These are phyloP conservation scores for Aspergillus mulundensis DNA, from an alignment of 495 filamentous ascomycete genomes.

Conservation along the genomic window DNA sequence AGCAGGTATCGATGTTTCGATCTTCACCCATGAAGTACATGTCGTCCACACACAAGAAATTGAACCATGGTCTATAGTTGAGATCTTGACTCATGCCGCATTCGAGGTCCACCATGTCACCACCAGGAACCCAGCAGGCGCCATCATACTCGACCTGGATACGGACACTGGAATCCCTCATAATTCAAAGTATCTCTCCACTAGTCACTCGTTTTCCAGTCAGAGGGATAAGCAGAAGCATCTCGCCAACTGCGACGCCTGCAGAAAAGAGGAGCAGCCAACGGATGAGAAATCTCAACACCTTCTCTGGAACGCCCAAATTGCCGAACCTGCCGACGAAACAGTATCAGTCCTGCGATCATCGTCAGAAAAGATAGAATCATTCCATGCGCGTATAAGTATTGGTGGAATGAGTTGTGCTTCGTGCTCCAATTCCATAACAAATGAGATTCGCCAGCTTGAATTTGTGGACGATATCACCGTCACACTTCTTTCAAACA, in stretches of 20 bases:
- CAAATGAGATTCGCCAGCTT: conserved; percentile 43
- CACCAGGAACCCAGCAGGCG: conserved; percentile 31
- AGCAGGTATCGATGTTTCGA: conserved; percentile 38
- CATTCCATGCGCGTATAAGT: conserved; percentile 43
- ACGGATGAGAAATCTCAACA: not conserved
- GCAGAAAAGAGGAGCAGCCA: conserved; percentile 34
- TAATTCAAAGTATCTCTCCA: conserved; percentile 21
- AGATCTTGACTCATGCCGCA: conserved; percentile 42
- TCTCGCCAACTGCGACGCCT: conserved; percentile 48
- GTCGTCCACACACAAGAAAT: conserved; percentile 31
- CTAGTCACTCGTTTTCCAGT: conserved; percentile 17
- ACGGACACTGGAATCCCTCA: conserved; percentile 30
- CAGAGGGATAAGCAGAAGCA: conserved; percentile 30
- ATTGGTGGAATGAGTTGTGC: conserved; percentile 66
- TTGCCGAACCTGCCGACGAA: not conserved
- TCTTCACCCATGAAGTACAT: conserved; percentile 43
- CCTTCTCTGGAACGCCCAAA: not conserved
- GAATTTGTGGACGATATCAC: conserved; percentile 51
- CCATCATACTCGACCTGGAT: conserved; percentile 31
- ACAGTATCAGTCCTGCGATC: not conserved
- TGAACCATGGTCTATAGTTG: conserved; percentile 32
- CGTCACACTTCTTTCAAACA: conserved; percentile 58
- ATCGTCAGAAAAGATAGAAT: conserved; percentile 9
- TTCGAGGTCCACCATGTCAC: conserved; percentile 49
- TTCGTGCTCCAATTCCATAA: conserved; percentile 55